phyloP scores from a whole-genome alignment of 352 stramenopile genomes.

The Globisporangium cederbergense region DNA sequence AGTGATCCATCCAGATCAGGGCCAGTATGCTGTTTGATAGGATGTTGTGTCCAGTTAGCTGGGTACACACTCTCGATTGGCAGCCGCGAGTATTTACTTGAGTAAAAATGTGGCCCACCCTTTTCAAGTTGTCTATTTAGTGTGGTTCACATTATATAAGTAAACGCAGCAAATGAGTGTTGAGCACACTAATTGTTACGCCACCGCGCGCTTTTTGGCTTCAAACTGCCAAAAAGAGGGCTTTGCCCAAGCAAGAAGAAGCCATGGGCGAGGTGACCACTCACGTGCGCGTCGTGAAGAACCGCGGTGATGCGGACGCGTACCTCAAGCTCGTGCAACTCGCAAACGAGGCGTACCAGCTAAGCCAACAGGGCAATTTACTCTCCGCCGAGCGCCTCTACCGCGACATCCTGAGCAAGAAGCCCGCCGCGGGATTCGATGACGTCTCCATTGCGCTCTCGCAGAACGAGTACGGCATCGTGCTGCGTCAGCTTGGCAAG shows the following conservation, averaged over 20 bases:
- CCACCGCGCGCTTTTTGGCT: neutral
- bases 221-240: neutral
- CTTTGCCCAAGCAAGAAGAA: neutral
- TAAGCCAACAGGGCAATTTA: constrained; percentile 39
- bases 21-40: neutral
- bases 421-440: constrained; percentile 56
- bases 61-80: neutral
- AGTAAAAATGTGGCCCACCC: neutral
- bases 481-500: constrained; percentile 43
- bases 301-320: constrained; percentile 26
- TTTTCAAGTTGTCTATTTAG: neutral
- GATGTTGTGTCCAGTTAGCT: neutral
- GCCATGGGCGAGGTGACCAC: neutral
- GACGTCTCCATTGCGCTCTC: constrained; percentile 52
- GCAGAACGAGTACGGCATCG: constrained; percentile 49
- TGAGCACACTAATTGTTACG: neutral
- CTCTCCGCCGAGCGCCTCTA: constrained; percentile 39
- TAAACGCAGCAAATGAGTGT: neutral
- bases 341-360: constrained; percentile 40
- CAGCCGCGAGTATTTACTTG: neutral
- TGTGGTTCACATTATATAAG: neutral
- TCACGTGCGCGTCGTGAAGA: constrained; percentile 29
- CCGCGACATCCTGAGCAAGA: constrained; percentile 37
- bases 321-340: constrained; percentile 48
- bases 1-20: neutral